Conservation (phyloP, 495 filamentous ascomycete species). For the Aspergillus biplanus region DNA sequence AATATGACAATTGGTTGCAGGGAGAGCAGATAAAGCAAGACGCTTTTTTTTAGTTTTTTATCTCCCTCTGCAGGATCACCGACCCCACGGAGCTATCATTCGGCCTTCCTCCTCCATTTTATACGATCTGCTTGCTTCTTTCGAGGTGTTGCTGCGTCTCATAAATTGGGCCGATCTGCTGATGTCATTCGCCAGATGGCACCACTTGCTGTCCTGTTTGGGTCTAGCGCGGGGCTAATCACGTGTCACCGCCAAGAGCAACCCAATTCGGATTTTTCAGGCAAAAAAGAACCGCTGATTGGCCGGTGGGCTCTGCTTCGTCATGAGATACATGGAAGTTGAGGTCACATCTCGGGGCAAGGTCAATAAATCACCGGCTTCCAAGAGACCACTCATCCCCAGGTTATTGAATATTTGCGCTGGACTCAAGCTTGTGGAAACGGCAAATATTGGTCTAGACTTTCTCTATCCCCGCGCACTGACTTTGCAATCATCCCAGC, state of each 20-base stretch:
- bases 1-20: background rate
- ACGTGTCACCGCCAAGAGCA: slow-evolving; percentile 15
- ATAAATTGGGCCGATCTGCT: slow-evolving; percentile 3
- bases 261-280: slow-evolving; percentile 15
- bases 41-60: background rate
- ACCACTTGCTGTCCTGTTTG: slow-evolving; percentile 5
- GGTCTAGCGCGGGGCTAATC: slow-evolving; percentile 20
- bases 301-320: background rate
- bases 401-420: too few relatives aligned
- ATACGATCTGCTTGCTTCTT: too few relatives aligned
- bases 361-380: too few relatives aligned
- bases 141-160: too few relatives aligned
- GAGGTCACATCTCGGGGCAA: too few relatives aligned
- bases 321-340: background rate
- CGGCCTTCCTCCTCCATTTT: too few relatives aligned
- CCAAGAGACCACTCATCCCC: too few relatives aligned
- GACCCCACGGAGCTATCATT: background rate
- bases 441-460: too few relatives aligned
- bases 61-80: slow-evolving; percentile 1
- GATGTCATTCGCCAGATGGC: slow-evolving; percentile 26
- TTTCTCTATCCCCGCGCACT: too few relatives aligned
- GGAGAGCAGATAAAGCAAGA: background rate
- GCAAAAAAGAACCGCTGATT: slow-evolving; percentile 15
- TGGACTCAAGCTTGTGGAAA: too few relatives aligned
- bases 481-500: too few relatives aligned